Base-by-base conservation (phyloP, 2,329 filamentous ascomycete genomes). In the Curvularia verruculosa region DNA sequence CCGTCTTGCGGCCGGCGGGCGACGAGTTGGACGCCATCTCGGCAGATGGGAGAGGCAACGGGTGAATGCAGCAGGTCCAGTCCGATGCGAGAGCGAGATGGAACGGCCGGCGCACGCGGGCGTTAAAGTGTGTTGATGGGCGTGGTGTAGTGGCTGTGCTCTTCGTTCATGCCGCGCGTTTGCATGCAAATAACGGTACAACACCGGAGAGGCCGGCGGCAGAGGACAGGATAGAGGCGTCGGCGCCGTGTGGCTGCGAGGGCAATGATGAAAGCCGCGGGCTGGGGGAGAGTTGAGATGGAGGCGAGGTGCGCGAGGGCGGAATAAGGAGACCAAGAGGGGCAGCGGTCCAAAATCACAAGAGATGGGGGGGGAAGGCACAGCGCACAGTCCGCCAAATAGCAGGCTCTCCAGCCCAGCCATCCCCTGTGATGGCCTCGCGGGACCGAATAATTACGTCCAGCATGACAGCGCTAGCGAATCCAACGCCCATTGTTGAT, bases 1-100 rank as follows among this genome's bases (percentile, higher is more conserved):
- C 71, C 66, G 89, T 80, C 81, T 96, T 96, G 79, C 90, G 87
- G 73, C 89, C 84, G 70, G 89, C 85, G 59, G 76, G 71, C 74
- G 88, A 85, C 74, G 91, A 86, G 74, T 86, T 82, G 74, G 89
- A 83, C 70, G 87, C 87, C 79, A 89, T 77, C 50, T 71, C 85
- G 77, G 88, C 85, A 47, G 48, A 46, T 58, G 48, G 52, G 53
- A 34, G 34, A 44, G 34, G 54, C 29, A 31, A 41, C 24, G 26
- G 43, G 26, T 26, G 26, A 19, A 26, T 21, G 18, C 36, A 47
- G 43, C 18, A 52, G 61, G 58, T 63, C 1, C 58, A 56, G 59
- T 59, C 54, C 52, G 49, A 52, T 50, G 58, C 49, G 52, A 56
- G 53, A 60, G n/a, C 45, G 61, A 48, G 61, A 56, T 53, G 58